Evolutionary conservation across 768 basidiomycete genomes (phyloP).

Genomic region (Stropharia rugosoannulata): DNA sequence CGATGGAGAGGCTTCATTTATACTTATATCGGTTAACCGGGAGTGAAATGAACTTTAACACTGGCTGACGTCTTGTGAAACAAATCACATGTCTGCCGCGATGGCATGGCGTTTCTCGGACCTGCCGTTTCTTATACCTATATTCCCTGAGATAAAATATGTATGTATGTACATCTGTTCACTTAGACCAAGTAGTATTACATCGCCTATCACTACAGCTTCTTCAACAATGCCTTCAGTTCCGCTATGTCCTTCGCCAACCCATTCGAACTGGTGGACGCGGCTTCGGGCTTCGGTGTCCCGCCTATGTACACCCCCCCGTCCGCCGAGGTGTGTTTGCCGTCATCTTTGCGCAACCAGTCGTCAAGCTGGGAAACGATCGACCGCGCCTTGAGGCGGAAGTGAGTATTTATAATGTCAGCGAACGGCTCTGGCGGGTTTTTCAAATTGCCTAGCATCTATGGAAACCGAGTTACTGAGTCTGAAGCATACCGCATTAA

Average conservation of each 20-base stretch:
- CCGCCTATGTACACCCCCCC: conserved; percentile 41
- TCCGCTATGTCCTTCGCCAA: conserved; percentile 73
- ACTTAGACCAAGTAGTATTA: background rate
- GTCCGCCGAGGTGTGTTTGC: conserved; percentile 52
- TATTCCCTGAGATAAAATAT: background rate
- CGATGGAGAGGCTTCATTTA: background rate
- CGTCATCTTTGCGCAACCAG: conserved; percentile 80
- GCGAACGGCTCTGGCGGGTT: conserved; percentile 83
- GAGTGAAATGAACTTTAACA: conserved; percentile 6
- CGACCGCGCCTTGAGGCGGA: conserved; percentile 75
- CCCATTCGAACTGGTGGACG: conserved; percentile 51
- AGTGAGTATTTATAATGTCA: conserved; percentile 89
- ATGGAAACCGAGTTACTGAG: conserved; percentile 5
- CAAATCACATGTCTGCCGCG: conserved; percentile 17
- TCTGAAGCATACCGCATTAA: background rate
- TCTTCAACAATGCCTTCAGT: conserved; percentile 57
- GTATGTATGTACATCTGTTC: background rate
- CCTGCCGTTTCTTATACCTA: background rate
- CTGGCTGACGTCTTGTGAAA: conserved; percentile 3
- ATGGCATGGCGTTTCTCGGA: background rate
- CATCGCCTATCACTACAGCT: conserved; percentile 29
- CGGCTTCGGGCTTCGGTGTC: conserved; percentile 27
- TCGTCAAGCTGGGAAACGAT: conserved; percentile 74
- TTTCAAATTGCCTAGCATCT: conserved; percentile 87
- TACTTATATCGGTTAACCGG: conserved; percentile 19